phyloP scores from a whole-genome alignment of 192 early-diverging fungal genomes.

The Diversispora epigaea region DNA sequence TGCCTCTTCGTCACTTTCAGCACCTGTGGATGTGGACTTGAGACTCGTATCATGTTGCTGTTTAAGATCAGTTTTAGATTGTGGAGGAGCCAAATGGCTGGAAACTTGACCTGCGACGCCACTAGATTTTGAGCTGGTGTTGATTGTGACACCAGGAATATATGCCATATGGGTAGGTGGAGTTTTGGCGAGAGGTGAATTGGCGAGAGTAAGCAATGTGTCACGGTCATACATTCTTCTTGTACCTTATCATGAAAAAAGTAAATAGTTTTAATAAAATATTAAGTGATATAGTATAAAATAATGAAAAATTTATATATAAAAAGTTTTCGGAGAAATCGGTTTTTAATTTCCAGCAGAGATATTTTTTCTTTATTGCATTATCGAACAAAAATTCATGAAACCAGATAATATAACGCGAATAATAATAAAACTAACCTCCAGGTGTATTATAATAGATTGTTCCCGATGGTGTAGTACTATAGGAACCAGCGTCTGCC shows the following conservation, averaged over 20 bases:
- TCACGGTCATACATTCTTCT: slow-evolving; percentile 65
- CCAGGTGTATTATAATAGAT: slow-evolving; percentile 64
- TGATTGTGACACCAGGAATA: slow-evolving; percentile 61
- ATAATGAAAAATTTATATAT: neutral
- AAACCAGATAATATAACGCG: neutral
- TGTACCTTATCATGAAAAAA: slow-evolving; percentile 48
- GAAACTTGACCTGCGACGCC: neutral
- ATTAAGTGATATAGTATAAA: neutral
- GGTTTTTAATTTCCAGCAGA: neutral
- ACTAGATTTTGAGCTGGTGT: slow-evolving; percentile 25
- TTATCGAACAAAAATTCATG: neutral
- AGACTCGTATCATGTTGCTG: neutral
- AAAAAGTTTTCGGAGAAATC: neutral
- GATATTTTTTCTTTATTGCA: no score
- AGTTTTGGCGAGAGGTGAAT: slow-evolving; percentile 60
- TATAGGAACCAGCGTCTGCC: slow-evolving; percentile 54
- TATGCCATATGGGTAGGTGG: slow-evolving; percentile 58
- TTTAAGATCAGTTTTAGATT: neutral
- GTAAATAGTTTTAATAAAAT: neutral
- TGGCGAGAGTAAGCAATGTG: slow-evolving; percentile 59
- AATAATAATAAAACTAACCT: slow-evolving; percentile 35
- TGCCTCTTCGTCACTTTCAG: slow-evolving; percentile 15
- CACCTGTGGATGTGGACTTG: neutral
- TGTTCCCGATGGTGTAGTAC: slow-evolving; percentile 61
- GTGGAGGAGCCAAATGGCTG: slow-evolving; percentile 22